A percentile compares a stretch with the other conserved stretches of the same genome.
Conservation (phyloP, 176 grass and related monocot genomes). For the Zoysia japonica region DNA sequence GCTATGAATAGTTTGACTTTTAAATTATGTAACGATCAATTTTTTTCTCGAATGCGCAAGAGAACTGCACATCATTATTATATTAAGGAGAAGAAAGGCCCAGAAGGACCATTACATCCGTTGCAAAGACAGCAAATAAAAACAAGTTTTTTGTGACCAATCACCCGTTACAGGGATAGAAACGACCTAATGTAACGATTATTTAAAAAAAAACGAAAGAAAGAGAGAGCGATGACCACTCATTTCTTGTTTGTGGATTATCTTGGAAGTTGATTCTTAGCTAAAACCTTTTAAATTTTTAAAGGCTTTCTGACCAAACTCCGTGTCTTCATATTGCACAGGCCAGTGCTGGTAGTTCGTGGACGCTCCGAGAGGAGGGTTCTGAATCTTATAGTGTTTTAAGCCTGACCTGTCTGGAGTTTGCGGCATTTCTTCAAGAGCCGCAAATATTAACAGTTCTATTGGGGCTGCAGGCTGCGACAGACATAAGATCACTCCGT, state of each 20-base stretch:
- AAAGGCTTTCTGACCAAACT: constrained; percentile 13
- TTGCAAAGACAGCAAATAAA: too few relatives aligned
- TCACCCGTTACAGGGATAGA: too few relatives aligned
- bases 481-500: constrained; percentile 34
- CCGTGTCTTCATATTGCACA: constrained; percentile 10
- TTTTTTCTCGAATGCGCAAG: neutral
- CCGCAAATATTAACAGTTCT: constrained; percentile 33
- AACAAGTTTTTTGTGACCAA: too few relatives aligned
- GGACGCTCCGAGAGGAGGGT: constrained; percentile 18
- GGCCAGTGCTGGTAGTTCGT: constrained; percentile 1
- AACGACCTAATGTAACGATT: too few relatives aligned
- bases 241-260: neutral
- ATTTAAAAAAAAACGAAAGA: neutral
- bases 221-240: neutral
- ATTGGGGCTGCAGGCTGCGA: constrained; percentile 40
- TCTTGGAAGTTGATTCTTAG: too few relatives aligned
- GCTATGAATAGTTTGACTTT: neutral
- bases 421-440: constrained; percentile 41
- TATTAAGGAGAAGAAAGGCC: too few relatives aligned
- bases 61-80: too few relatives aligned
- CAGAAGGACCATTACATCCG: too few relatives aligned
- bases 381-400: constrained; percentile 47
- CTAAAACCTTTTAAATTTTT: too few relatives aligned
- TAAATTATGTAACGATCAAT: neutral
- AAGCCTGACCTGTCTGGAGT: constrained; percentile 31